phyloP scores from a whole-genome alignment of 345 rosid genomes.

The Citrus unshiu region DNA sequence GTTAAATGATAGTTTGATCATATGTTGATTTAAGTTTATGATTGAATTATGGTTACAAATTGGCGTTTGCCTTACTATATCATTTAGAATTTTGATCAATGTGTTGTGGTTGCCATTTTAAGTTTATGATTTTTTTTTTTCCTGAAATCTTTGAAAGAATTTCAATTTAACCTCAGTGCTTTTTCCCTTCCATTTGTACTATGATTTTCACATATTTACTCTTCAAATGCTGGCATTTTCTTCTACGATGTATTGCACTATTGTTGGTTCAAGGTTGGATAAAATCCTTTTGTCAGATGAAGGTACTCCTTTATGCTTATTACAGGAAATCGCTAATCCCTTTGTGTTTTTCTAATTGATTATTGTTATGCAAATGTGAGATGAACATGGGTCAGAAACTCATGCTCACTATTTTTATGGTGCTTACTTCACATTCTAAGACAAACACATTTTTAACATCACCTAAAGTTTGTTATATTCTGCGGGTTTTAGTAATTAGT shows the following conservation, averaged over 20 bases:
- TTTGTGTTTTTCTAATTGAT: too few species aligned
- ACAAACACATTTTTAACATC: not conserved
- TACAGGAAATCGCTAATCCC: too few species aligned
- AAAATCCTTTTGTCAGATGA: too few species aligned
- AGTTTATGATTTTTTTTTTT: not conserved
- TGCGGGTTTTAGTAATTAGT: not conserved
- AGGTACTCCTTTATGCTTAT: too few species aligned
- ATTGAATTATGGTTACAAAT: constrained; percentile 4
- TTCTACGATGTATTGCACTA: not conserved
- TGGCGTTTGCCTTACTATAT: not conserved
- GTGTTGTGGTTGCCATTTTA: not conserved
- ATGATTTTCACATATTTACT: not conserved
- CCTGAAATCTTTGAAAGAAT: not conserved
- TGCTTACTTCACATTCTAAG: not conserved
- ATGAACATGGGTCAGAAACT: not conserved
- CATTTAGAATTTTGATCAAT: not conserved
- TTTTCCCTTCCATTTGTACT: not conserved
- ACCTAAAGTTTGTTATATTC: not conserved
- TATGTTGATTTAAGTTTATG: constrained; percentile 1
- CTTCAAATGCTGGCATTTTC: not conserved
- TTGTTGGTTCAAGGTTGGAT: not conserved
- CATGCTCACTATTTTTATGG: not conserved
- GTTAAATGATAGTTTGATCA: constrained; percentile 11
- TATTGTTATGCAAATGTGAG: too few species aligned
- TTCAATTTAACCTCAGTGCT: not conserved